Evolutionary conservation across 2,329 filamentous ascomycete species (phyloP), one percentile per base, ranked within the genome.

Genomic region (Rutstroemia sydowiana): DNA sequence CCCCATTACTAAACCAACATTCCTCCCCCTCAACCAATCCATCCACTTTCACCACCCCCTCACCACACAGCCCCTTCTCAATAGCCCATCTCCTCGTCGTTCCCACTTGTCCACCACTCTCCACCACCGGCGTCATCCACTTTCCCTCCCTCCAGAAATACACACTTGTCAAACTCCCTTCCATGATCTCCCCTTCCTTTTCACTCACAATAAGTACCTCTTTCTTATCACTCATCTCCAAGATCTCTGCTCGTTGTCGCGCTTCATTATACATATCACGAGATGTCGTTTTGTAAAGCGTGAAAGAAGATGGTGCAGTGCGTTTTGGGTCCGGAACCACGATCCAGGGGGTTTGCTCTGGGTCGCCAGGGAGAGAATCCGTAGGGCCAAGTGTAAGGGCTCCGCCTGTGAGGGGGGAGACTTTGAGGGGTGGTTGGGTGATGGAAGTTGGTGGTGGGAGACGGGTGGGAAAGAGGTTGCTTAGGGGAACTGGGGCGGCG

Each of bases 1-100:
- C 85, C 0, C 87, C 90, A 67, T 92, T 96, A 67, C 90, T 95
- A 48, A 96, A 71, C 87, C 89, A 95, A 56, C 91, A 86, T 48
- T 84, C 76, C 67, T 96, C 91, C 1, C 84, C 87, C 57, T 88
- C 75, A 3, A 74, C 65, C 11, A 95, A 67, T 6, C 82, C 82
- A 11, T 75, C 70, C 2, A 72, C 73, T n/a, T 67, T 67, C 14
- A 95, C 73, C 3, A 71, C 68, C 56, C 82, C 77, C 63, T 95
- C 87, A 28, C 76, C 73, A 48, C 79, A 90, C 41, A 93, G 70
- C 0, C 76, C 75, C 50, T 73, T 78, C 54, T 85, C 78, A 39
- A 97, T 66, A n/a, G 88, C 86, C 84, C 89, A 95, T 53, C 88
- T 75, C 58, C 92, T 79, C 5, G 86, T 88, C 6, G 87, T 93